A percentile compares a stretch with the other conserved stretches of the same genome.
Evolutionary conservation across 2,329 filamentous ascomycete species (phyloP).

Genomic region (Monilinia fructicola): DNA sequence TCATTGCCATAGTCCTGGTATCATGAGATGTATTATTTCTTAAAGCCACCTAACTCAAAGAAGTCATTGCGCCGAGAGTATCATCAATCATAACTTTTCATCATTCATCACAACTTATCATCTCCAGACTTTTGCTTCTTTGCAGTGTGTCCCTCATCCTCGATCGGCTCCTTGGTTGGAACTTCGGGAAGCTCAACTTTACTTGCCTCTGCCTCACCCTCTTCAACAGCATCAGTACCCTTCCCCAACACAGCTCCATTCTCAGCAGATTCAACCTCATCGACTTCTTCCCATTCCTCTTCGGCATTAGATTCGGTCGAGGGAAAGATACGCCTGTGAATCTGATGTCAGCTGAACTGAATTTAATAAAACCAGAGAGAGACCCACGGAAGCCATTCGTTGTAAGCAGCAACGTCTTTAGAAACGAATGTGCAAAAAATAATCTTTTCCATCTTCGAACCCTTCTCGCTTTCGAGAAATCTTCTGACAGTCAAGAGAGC

Average conservation of each 20-base stretch:
- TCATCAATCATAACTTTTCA: background rate
- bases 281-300: conserved; percentile 36
- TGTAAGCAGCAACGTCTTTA: conserved; percentile 76
- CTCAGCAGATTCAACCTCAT: conserved; percentile 34
- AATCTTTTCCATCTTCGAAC: conserved; percentile 63
- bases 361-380: background rate
- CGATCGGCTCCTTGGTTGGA: conserved; percentile 41
- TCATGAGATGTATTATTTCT: conserved; percentile 2
- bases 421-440: conserved; percentile 81
- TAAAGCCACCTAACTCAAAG: background rate
- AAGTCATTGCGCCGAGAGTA: background rate
- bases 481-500: conserved; percentile 61
- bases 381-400: conserved; percentile 69
- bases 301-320: conserved; percentile 41
- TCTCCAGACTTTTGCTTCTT: conserved; percentile 42
- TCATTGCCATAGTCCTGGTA: background rate
- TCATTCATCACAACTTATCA: conserved; percentile 24
- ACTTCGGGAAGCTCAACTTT: conserved; percentile 42
- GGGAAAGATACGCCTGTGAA: conserved; percentile 49
- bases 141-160: conserved; percentile 37
- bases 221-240: background rate
- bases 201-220: conserved; percentile 31
- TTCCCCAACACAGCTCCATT: conserved; percentile 28
- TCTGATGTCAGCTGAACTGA: conserved; percentile 15
- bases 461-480: conserved; percentile 52